Evolutionary conservation across 192 early-diverging fungal species (phyloP), one percentile per base, ranked within the genome.

Genomic region (Funneliformis geosporum): DNA sequence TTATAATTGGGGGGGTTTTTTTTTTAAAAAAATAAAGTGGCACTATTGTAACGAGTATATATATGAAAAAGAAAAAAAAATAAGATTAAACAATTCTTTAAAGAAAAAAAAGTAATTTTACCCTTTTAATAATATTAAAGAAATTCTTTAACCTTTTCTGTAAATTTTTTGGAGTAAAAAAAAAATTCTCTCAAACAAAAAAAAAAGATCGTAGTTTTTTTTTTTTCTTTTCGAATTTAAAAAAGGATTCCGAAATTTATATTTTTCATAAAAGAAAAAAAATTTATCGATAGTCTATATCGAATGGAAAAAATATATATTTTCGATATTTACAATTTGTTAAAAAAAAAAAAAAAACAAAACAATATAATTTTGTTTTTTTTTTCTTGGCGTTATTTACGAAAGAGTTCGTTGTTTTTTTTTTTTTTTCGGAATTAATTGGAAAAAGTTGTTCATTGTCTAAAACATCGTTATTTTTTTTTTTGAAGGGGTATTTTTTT

Each of bases 1-100:
- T 33, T 33, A 33, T 33, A 33, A 33, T n/a, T n/a, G n/a, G n/a
- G 33, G 33, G 33, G 33, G 33, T 33, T 33, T 33, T 33, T 33
- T 33, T 33, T 33, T 33, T 33, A 33, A 33, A 33, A 33, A 33
- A 33, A 2, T 33, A 33, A 33, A 33, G 62, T 27, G 62, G 62
- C 62, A 65, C 62, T 65, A 65, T 65, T 16, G 18, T 65, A 65
- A 65, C 62, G 62, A 65, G n/a, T 23, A 65, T 21, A 25, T n/a
- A n/a, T n/a, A 28, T 33, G 33, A 64, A 64, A 65, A 65, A 14
- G 12, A 33, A 23, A 33, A 33, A 65, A 10, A 28, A 65, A 38
- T n/a, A n/a, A 10, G 16, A 33, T 33, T 33, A 65, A 33, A 55
- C 0, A 47, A 8, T 10, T 9, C 62, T 65, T 28, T 65, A 23